Percentiles rank a stretch among this genome's conserved stretches.
Evolutionary conservation across 768 basidiomycete genomes (phyloP).

Genomic region (Boletus subparvulus): DNA sequence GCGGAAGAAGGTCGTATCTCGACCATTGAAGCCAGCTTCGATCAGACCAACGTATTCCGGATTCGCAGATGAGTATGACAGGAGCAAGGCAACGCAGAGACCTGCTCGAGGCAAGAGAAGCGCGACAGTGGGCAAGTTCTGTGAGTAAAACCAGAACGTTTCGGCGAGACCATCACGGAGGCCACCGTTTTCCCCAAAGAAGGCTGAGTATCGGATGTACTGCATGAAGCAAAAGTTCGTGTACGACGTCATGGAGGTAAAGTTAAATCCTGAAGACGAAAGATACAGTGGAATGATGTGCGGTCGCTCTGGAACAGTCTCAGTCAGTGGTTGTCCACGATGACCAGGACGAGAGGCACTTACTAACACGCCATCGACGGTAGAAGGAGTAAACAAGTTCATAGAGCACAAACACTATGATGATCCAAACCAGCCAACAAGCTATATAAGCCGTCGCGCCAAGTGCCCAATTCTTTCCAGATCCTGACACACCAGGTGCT

Average conservation of each 20-base stretch:
- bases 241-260: constrained; percentile 76
- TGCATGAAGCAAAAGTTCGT: constrained; percentile 82
- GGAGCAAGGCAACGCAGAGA: constrained; percentile 67
- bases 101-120: constrained; percentile 85
- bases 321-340: constrained; percentile 9
- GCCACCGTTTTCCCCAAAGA: constrained; percentile 50
- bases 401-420: constrained; percentile 73
- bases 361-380: constrained; percentile 76
- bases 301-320: constrained; percentile 63
- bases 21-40: constrained; percentile 45
- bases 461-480: constrained; percentile 78
- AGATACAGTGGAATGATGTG: constrained; percentile 80
- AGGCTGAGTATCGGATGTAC: constrained; percentile 73
- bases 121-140: constrained; percentile 79
- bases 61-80: constrained; percentile 56
- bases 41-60: constrained; percentile 46
- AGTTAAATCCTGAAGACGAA: constrained; percentile 73
- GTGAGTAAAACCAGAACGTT: constrained; percentile 78
- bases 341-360: constrained; percentile 38
- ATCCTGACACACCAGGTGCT: constrained; percentile 66
- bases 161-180: constrained; percentile 70
- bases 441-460: constrained; percentile 81
- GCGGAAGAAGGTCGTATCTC: constrained; percentile 78
- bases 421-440: constrained; percentile 75
- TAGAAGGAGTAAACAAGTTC: constrained; percentile 74